Evolutionary conservation across 805 yeast species (phyloP).

Genomic region (Candida khao-thaluensis): DNA sequence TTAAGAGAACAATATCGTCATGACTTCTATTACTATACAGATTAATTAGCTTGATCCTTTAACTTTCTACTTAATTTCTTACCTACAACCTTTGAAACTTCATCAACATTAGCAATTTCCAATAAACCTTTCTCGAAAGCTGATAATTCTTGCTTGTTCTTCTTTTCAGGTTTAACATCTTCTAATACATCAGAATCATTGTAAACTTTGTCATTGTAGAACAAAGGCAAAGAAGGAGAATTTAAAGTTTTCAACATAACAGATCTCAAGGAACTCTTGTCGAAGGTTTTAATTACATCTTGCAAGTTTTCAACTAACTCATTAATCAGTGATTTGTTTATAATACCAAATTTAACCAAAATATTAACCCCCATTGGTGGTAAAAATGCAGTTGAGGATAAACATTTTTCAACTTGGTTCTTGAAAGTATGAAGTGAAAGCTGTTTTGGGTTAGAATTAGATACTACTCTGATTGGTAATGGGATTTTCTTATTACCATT

Average conservation of each 20-base stretch:
- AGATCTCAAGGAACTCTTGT: slow-evolving; percentile 48
- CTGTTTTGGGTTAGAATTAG: slow-evolving; percentile 32
- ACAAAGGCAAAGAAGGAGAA: slow-evolving; percentile 87
- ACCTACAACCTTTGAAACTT: slow-evolving; percentile 61
- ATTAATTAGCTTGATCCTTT: background rate
- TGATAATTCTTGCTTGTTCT: slow-evolving; percentile 42
- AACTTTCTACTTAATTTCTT: slow-evolving; percentile 43
- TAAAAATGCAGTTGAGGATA: slow-evolving; percentile 57
- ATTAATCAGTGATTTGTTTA: slow-evolving; percentile 33
- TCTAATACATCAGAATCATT: slow-evolving; percentile 48
- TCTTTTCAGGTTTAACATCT: slow-evolving; percentile 14
- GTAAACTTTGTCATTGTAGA: slow-evolving; percentile 57
- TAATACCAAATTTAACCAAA: slow-evolving; percentile 64
- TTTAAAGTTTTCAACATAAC: slow-evolving; percentile 62
- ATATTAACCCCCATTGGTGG: slow-evolving; percentile 75
- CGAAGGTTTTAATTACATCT: slow-evolving; percentile 51
- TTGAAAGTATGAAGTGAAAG: slow-evolving; percentile 51
- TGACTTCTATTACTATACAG: background rate
- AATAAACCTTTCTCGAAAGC: slow-evolving; percentile 74
- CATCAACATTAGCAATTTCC: slow-evolving; percentile 77
- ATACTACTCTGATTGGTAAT: slow-evolving; percentile 27
- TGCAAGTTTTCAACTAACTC: slow-evolving; percentile 59
- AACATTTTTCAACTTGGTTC: slow-evolving; percentile 58
- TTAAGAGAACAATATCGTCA: background rate
- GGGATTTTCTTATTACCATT: slow-evolving; percentile 58